Base-by-base conservation (phyloP, 805 yeast species). In the Myxozyma nipponensis region DNA sequence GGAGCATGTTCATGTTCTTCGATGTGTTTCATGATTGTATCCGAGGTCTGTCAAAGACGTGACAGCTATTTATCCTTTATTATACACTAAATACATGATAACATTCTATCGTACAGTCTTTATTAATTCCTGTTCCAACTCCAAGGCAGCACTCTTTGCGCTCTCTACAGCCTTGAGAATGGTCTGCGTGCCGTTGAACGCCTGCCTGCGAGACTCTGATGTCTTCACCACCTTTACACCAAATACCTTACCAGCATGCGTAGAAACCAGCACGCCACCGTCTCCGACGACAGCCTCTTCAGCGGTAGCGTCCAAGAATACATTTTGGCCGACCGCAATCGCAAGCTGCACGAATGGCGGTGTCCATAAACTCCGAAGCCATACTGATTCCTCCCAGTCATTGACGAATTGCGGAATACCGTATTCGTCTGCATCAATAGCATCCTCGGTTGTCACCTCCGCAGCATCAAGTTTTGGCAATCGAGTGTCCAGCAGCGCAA, bases 281-380 rank as follows among this genome's bases (percentile, higher is more conserved):
- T 91, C 96, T 52, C 89, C 75, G 1, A 90, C 95, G 54, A 82
- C 86, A 64, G 86, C 90, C 66, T 91, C 98, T 52, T 83, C 86
- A n/a, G 78, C 71, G 1, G 95, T 82, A 0, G 98, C 98, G 64
- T 91, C 98, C 23, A 90, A 72, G 22, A 88, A 67, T 7, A 83
- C 76, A 45, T 76, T 71, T 49, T 81, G 80, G 1, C 91, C 95
- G 0, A 87, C 78, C 4, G 85, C 72, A 0, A 95, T 95, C 24
- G 84, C 68, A 0, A 91, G 79, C 59, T 93, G 80, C 35, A 86
- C 70, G 17, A 91, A 67, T 0, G 97, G 95, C 0, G 95, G 91
- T 40, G 77, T 74, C 67, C 79, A 79, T 2, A 52, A 42, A 0
- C 68, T 60, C 15, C 77, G 73, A 26, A 84, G 68, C 35, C 63